Conservation (phyloP, 257 asterid genomes). For the Solanum arcanum region DNA sequence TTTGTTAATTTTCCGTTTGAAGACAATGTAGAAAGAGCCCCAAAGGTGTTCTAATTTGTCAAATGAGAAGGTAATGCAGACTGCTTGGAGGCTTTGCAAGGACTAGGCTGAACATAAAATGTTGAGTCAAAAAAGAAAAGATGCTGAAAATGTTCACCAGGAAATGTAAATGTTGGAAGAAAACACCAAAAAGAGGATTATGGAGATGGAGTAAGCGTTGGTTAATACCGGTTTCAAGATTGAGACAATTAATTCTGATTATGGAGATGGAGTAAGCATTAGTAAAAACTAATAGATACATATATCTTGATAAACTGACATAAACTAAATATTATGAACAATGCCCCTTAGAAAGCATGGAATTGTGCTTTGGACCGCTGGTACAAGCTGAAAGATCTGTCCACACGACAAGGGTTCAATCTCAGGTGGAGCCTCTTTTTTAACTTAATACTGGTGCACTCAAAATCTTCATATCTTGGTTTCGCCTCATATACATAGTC, state of each 20-base stretch:
- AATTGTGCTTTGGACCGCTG: too few species aligned
- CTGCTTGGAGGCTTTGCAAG: conserved; percentile 46
- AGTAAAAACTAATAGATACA: too few species aligned
- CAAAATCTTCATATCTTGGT: too few species aligned
- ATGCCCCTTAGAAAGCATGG: too few species aligned
- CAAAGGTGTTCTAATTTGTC: conserved; percentile 59
- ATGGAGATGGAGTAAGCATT: too few species aligned
- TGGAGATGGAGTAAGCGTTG: conserved; percentile 53
- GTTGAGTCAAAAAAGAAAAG: conserved; percentile 65
- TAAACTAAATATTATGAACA: too few species aligned
- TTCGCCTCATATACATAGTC: too few species aligned
- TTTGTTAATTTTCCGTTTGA: conserved; percentile 20
- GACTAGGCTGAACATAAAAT: conserved; percentile 49
- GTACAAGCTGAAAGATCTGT: too few species aligned
- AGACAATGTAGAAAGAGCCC: conserved; percentile 35
- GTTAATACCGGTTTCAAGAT: conserved; percentile 32
- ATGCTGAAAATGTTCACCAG: conserved; percentile 35
- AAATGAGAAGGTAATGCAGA: conserved; percentile 60
- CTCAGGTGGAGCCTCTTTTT: too few species aligned
- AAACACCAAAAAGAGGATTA: conserved; percentile 34
- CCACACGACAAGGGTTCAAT: too few species aligned
- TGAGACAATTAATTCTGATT: conserved; percentile 18
- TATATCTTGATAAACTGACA: too few species aligned
- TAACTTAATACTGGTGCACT: too few species aligned
- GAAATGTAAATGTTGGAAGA: conserved; percentile 53